A percentile compares a stretch with the other conserved stretches of the same genome.
Evolutionary conservation across 148 eudicot genomes (phyloP).

Genomic region (Rhododendron simsii): DNA sequence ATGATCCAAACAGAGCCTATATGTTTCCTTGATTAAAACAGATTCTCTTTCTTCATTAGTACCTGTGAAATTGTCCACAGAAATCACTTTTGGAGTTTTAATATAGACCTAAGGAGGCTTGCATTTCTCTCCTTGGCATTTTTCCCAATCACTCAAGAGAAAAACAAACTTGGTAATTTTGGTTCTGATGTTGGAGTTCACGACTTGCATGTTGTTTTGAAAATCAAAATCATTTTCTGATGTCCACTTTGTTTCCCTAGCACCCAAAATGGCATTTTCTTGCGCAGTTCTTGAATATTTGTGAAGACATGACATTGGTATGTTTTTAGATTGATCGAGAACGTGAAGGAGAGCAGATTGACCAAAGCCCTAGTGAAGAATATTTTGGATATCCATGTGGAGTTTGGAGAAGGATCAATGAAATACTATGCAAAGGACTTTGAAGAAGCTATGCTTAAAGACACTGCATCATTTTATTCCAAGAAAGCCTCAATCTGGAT

Average conservation of each 20-base stretch:
- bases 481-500: constrained; percentile 86
- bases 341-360: constrained; percentile 90
- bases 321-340: constrained; percentile 72
- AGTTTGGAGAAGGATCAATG: constrained; percentile 78
- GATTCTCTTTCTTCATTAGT: background rate
- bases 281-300: background rate
- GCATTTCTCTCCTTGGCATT: background rate
- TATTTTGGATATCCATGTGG: constrained; percentile 88
- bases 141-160: background rate
- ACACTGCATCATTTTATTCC: constrained; percentile 76
- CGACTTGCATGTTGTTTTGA: background rate
- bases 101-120: background rate
- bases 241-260: background rate
- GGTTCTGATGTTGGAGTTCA: background rate
- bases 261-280: background rate
- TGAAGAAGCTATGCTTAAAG: constrained; percentile 68
- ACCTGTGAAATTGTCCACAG: background rate
- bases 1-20: background rate
- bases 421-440: constrained; percentile 71
- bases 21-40: background rate
- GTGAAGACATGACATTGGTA: background rate
- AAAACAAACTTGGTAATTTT: background rate
- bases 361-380: constrained; percentile 74
- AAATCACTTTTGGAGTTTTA: background rate
- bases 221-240: background rate